These are phyloP conservation scores for Pyrenochaeta sp. DNA, from an alignment of 2,329 filamentous ascomycete species.

Conservation along the genomic window DNA sequence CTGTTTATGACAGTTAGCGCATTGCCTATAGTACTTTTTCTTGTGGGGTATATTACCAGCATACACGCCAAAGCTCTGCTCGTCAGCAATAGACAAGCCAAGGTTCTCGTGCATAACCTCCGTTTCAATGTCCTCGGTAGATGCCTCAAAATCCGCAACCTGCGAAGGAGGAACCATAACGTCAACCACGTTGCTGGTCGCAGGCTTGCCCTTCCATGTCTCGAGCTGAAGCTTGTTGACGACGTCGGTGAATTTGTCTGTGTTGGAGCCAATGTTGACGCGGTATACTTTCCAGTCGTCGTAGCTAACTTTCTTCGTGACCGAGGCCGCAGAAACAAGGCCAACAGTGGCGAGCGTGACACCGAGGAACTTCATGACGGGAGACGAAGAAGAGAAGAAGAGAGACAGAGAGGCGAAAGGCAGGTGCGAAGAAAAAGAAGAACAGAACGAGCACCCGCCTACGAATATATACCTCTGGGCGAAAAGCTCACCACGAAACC, in stretches of 20 bases:
- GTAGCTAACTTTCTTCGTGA: conserved; percentile 41
- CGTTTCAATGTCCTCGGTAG: conserved; percentile 34
- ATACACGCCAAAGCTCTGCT: conserved; percentile 39
- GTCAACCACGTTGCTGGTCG: conserved; percentile 43
- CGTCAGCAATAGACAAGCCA: conserved; percentile 43
- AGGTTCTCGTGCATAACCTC: conserved; percentile 48
- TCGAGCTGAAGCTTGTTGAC: conserved; percentile 41
- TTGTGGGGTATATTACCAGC: conserved; percentile 32
- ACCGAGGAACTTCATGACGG: conserved; percentile 42
- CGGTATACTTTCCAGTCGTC: conserved; percentile 48
- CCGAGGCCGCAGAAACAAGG: conserved; percentile 41
- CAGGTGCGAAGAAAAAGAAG: conserved; percentile 2
- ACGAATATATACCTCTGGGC: conserved; percentile 11
- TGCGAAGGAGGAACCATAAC: conserved; percentile 44
- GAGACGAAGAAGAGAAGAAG: conserved; percentile 3
- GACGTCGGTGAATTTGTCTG: conserved; percentile 35
- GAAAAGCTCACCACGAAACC: conserved; percentile 1
- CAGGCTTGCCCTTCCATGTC: conserved; percentile 45
- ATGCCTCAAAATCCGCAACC: conserved; percentile 36
- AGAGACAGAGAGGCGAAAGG: conserved; percentile 5
- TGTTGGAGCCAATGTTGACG: conserved; percentile 39
- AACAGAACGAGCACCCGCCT: neutral
- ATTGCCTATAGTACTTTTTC: conserved; percentile 6
- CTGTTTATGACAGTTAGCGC: conserved; percentile 30
- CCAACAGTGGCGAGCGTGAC: conserved; percentile 39